Base-by-base conservation (phyloP, 306 rosid species). In the Vachellia collinsii region DNA sequence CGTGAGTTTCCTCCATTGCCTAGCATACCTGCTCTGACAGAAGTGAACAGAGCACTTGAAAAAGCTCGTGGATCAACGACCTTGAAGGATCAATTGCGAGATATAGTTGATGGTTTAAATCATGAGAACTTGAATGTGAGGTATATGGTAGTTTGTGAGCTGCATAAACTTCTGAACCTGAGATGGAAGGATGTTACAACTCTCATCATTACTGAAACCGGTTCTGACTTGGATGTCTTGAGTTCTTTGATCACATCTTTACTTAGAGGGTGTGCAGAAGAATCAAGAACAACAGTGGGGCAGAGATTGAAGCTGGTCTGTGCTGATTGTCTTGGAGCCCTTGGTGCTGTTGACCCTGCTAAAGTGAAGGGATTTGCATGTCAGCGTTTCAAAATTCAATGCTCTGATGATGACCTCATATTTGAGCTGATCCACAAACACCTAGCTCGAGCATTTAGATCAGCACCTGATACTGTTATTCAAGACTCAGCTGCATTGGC, bases 401-500 rank as follows among this genome's bases (percentile, higher is more conserved):
- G 99, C 82, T 93, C 98, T 77, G 98, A 95, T 80, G 98, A 95
- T 85, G 99, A 95, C 79, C 96, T 93, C 47, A 95, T 93, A 84
- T 88, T 91, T 84, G 99, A 95, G 85, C 88, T 95, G 89, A 95
- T 93, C 77, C 97, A 95, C 87, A 95, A 91, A 82, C 99, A 95
- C 82, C 90, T 93, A 59, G 97, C 93, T 47, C 92, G 98, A 84
- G 98, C 97, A 75, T 95, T 93, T 82, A 90, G 99, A 85, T 93
- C 99, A 70, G 98, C 99, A 76, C 93, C 97, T 43, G 96, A 95
- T 85, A 95, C 99, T 72, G 80, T 91, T 59, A 86, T 93, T 84
- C 99, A 95, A 91, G 99, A 93, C 80, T 95, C 99, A 70, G 99
- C 98, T 75, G 98, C 97, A 83, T 87, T 95, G 85, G 98, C 99